Evolutionary conservation across 2,329 filamentous ascomycete genomes (phyloP).

Genomic region (Massarina eburnea): DNA sequence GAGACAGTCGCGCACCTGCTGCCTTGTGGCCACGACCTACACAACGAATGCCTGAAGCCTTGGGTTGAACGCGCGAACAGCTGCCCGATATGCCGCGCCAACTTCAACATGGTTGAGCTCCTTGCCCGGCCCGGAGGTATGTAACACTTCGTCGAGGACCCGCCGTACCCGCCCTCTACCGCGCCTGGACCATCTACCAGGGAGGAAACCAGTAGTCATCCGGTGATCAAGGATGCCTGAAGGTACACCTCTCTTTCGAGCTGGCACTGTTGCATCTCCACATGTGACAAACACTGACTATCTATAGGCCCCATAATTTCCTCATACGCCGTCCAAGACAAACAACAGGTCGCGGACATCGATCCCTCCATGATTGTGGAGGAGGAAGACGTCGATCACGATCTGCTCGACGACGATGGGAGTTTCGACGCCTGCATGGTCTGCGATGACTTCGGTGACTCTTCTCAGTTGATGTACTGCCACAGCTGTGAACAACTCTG

Average conservation of each 20-base stretch:
- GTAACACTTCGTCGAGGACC: conserved; percentile 11
- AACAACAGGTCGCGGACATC: conserved; percentile 87
- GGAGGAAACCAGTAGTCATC: conserved; percentile 11
- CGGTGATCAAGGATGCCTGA: conserved; percentile 9
- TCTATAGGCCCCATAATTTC: conserved; percentile 56
- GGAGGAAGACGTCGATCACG: conserved; percentile 70
- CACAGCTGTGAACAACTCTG: conserved; percentile 88
- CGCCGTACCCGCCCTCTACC: conserved; percentile 1
- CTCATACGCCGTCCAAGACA: conserved; percentile 71
- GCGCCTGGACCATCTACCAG: conserved; percentile 13
- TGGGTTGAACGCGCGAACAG: conserved; percentile 98
- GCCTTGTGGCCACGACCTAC: conserved; percentile 87
- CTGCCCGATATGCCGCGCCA: conserved; percentile 92
- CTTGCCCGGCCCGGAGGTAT: conserved; percentile 77
- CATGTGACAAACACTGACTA: conserved; percentile 15
- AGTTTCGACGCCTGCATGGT: conserved; percentile 72
- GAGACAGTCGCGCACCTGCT: conserved; percentile 63
- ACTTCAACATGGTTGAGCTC: conserved; percentile 87
- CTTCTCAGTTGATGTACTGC: conserved; percentile 84
- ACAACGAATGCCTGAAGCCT: conserved; percentile 87
- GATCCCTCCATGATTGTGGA: conserved; percentile 79
- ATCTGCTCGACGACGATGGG: conserved; percentile 52
- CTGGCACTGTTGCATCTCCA: not conserved
- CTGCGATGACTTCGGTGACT: conserved; percentile 78
- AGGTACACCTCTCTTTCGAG: conserved; percentile 11